Conservation (phyloP, 148 eudicot genomes). For the Agrostemma githago region DNA sequence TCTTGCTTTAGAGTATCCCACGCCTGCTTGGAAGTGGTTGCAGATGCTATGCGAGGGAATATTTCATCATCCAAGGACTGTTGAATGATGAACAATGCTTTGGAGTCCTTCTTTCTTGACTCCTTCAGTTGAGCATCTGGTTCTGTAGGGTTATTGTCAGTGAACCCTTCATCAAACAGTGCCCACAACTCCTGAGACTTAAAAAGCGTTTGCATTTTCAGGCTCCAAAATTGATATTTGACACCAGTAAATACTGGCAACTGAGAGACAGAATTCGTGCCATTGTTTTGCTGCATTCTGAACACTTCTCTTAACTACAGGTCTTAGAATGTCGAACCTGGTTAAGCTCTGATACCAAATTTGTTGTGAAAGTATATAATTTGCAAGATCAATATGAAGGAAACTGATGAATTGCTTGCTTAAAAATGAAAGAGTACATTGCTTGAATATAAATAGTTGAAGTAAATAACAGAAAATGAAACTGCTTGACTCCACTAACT, state of each 20-base stretch:
- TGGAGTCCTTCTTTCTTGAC: not conserved
- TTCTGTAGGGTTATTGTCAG: not conserved
- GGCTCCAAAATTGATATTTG: not conserved
- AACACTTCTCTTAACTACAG: too few relatives aligned
- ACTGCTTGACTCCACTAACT: too few relatives aligned
- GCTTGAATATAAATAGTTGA: too few relatives aligned
- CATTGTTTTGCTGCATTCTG: too few relatives aligned
- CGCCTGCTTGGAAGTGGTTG: not conserved
- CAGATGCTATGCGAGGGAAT: not conserved
- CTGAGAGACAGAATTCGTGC: not conserved
- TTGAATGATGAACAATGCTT: not conserved
- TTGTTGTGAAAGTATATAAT: too few relatives aligned
- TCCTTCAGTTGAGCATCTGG: not conserved
- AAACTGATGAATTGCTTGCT: too few relatives aligned
- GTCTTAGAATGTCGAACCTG: too few relatives aligned
- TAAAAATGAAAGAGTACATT: too few relatives aligned
- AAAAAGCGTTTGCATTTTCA: not conserved
- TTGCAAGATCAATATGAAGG: too few relatives aligned
- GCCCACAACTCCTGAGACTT: not conserved
- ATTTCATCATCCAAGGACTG: not conserved
- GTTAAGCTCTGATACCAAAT: too few relatives aligned
- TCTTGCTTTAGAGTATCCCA: not conserved
- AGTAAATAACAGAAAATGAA: too few relatives aligned
- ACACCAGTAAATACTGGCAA: not conserved
- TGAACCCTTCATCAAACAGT: not conserved